These are phyloP conservation scores for Boletellus deceptivus DNA, from an alignment of 1,284 basidiomycete genomes.

Conservation along the genomic window DNA sequence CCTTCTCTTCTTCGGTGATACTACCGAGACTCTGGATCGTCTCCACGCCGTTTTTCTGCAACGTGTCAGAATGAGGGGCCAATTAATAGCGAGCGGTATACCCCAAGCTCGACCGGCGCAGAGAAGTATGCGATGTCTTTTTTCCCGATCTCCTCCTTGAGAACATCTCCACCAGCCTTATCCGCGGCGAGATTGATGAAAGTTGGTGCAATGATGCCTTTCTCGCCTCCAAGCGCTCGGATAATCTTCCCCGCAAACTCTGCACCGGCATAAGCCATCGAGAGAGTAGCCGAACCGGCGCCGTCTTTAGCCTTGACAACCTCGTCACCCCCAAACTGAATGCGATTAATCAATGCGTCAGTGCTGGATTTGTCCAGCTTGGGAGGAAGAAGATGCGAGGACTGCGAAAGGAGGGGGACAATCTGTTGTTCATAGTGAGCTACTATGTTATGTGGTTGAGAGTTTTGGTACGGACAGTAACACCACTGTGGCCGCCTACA, in stretches of 20 bases:
- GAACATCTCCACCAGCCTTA: conserved; percentile 61
- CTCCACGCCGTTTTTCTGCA: conserved; percentile 73
- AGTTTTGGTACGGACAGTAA: conserved; percentile 59
- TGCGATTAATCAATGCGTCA: conserved; percentile 76
- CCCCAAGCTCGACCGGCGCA: conserved; percentile 80
- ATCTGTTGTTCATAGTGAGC: conserved; percentile 52
- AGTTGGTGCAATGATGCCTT: conserved; percentile 80
- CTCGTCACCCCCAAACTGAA: conserved; percentile 96
- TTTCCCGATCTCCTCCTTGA: conserved; percentile 58
- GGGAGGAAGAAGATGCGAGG: conserved; percentile 57
- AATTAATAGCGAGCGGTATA: conserved; percentile 39
- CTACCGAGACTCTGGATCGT: conserved; percentile 79
- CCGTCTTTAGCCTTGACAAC: conserved; percentile 93
- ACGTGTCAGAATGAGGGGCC: conserved; percentile 1
- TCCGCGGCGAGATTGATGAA: conserved; percentile 85
- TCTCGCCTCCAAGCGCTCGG: conserved; percentile 85
- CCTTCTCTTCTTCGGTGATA: conserved; percentile 70
- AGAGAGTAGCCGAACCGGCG: conserved; percentile 82
- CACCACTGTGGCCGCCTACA: conserved; percentile 94
- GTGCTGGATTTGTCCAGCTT: conserved; percentile 40
- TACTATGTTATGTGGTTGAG: not conserved
- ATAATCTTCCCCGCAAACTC: conserved; percentile 81
- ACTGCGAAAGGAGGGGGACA: conserved; percentile 93
- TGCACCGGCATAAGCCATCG: conserved; percentile 90
- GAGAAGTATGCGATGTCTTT: conserved; percentile 82